These are phyloP conservation scores for Hypoxylon intermedium DNA, from an alignment of 495 filamentous ascomycete genomes.

Conservation along the genomic window DNA sequence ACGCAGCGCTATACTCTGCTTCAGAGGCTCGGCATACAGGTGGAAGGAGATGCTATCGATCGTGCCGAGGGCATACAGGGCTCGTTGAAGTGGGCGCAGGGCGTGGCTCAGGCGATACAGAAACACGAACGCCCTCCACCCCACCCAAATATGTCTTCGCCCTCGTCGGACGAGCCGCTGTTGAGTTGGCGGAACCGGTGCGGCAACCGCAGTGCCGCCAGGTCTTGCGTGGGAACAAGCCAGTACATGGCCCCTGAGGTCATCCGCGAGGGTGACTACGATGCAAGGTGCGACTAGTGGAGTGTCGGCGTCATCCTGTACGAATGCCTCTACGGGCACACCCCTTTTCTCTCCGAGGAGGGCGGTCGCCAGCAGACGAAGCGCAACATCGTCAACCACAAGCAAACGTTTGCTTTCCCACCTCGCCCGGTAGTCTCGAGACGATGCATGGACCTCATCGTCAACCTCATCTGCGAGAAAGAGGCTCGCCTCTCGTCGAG, in stretches of 20 bases:
- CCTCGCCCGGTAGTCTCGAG: slow-evolving; percentile 64
- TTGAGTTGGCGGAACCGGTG: slow-evolving; percentile 80
- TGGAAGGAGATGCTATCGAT: slow-evolving; percentile 80
- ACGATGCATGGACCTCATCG: slow-evolving; percentile 75
- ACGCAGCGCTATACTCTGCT: slow-evolving; percentile 80
- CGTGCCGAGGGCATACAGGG: slow-evolving; percentile 60
- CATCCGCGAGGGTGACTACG: slow-evolving; percentile 80
- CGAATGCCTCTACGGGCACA: slow-evolving; percentile 91
- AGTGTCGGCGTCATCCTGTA: slow-evolving; percentile 91
- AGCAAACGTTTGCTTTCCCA: slow-evolving; percentile 67
- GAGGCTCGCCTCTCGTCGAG: slow-evolving; percentile 75
- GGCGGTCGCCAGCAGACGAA: slow-evolving; percentile 76
- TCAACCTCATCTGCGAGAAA: slow-evolving; percentile 76
- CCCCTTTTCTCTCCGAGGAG: slow-evolving; percentile 84
- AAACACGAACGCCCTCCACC: slow-evolving; percentile 55
- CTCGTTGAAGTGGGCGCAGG: slow-evolving; percentile 54
- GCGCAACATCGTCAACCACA: slow-evolving; percentile 69
- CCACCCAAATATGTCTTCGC: slow-evolving; percentile 15
- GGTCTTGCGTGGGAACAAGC: slow-evolving; percentile 91
- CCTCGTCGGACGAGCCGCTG: slow-evolving; percentile 58
- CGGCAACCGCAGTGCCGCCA: slow-evolving; percentile 74
- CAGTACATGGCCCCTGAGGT: slow-evolving; percentile 99
- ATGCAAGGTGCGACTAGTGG: slow-evolving; percentile 96
- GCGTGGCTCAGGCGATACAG: slow-evolving; percentile 55
- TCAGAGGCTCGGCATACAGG: slow-evolving; percentile 72